These are phyloP conservation scores for Trichophyton verrucosum DNA, from an alignment of 2,329 filamentous ascomycete species.

Conservation along the genomic window DNA sequence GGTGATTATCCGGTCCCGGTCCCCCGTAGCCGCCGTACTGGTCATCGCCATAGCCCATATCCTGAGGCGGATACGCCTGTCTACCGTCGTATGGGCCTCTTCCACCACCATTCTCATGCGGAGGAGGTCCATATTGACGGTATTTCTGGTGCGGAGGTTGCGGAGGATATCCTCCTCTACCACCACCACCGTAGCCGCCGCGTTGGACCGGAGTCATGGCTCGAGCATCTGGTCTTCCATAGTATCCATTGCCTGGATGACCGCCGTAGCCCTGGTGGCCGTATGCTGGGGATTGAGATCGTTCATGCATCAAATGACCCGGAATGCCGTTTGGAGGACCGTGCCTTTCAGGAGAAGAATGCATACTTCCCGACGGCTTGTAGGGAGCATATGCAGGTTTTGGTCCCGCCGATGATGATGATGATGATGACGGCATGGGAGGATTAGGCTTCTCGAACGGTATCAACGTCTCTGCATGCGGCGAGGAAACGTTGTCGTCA, in stretches of 20 bases:
- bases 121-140: constrained; percentile 3
- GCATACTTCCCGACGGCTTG: constrained; percentile 23
- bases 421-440: neutral
- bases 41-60: constrained; percentile 11
- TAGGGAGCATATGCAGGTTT: constrained; percentile 26
- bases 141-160: neutral
- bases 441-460: constrained; percentile 22
- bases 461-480: constrained; percentile 23
- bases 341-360: constrained; percentile 11
- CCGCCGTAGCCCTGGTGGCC: constrained; percentile 3
- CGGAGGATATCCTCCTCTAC: constrained; percentile 4
- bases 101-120: neutral
- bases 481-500: constrained; percentile 20
- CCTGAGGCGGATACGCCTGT: neutral
- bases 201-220: constrained; percentile 10
- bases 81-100: neutral
- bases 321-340: constrained; percentile 35
- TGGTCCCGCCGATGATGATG: neutral
- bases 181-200: neutral
- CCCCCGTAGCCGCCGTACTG: constrained; percentile 22
- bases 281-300: constrained; percentile 13
- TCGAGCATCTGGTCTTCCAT: constrained; percentile 1
- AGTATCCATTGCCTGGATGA: constrained; percentile 15
- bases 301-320: constrained; percentile 25
- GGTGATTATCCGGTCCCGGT: constrained; percentile 42